phyloP scores from a whole-genome alignment of 352 stramenopile genomes.

The Phytophthora tubulina region DNA sequence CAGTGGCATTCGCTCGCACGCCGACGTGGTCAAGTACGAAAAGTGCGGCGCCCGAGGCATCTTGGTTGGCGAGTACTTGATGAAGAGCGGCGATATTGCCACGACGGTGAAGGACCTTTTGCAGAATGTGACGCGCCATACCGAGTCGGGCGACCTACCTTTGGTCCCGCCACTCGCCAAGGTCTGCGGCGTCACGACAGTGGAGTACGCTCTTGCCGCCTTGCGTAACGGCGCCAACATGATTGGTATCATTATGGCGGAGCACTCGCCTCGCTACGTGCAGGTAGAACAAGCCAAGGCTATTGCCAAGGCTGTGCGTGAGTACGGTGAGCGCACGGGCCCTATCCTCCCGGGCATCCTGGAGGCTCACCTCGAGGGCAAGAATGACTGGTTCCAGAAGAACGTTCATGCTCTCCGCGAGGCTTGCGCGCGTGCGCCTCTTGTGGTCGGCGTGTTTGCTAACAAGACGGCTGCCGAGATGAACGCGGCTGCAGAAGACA shows the following conservation, averaged over 20 bases:
- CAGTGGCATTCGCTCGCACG: slow-evolving; percentile 95
- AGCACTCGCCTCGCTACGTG: slow-evolving; percentile 92
- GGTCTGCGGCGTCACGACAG: slow-evolving; percentile 96
- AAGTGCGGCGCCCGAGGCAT: slow-evolving; percentile 91
- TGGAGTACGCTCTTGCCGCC: slow-evolving; percentile 93
- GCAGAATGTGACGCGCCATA: slow-evolving; percentile 41
- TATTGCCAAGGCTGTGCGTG: slow-evolving; percentile 93
- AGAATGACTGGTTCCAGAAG: slow-evolving; percentile 86
- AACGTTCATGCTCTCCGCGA: slow-evolving; percentile 73
- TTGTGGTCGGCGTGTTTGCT: slow-evolving; percentile 97
- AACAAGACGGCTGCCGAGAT: slow-evolving; percentile 96
- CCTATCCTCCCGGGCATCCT: slow-evolving; percentile 68
- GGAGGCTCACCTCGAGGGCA: slow-evolving; percentile 37
- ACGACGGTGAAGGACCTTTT: slow-evolving; percentile 88
- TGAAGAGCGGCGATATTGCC: slow-evolving; percentile 94
- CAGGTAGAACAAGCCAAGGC: slow-evolving; percentile 83
- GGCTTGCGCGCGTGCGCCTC: slow-evolving; percentile 75
- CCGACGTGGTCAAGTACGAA: slow-evolving; percentile 93
- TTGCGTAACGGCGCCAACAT: slow-evolving; percentile 95
- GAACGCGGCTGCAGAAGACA: slow-evolving; percentile 85
- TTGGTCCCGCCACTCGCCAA: slow-evolving; percentile 80
- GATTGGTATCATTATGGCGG: slow-evolving; percentile 97
- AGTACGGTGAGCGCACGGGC: slow-evolving; percentile 94
- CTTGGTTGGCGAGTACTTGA: slow-evolving; percentile 98
- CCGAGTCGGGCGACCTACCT: slow-evolving; percentile 39